These are phyloP conservation scores for Draba incana DNA, from an alignment of 345 rosid species.

Conservation along the genomic window DNA sequence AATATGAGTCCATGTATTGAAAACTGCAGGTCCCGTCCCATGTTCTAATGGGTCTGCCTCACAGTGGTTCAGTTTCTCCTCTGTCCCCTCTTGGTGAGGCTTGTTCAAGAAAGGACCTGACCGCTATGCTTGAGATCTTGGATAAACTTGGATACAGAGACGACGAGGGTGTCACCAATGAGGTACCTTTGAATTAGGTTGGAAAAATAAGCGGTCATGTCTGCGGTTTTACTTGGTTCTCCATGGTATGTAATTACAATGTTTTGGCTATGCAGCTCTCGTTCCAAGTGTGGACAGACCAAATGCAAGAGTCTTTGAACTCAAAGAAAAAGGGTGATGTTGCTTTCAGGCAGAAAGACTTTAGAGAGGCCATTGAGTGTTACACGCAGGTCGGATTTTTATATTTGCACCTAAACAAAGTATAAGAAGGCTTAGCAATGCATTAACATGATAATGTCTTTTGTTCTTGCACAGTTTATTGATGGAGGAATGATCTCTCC, in stretches of 20 bases:
- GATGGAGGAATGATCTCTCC: slow-evolving; percentile 88
- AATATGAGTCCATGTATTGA: slow-evolving; percentile 47
- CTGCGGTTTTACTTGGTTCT: background rate
- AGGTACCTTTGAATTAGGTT: slow-evolving; percentile 57
- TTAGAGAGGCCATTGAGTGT: slow-evolving; percentile 68
- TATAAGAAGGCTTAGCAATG: background rate
- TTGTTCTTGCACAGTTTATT: slow-evolving; percentile 60
- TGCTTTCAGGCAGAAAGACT: slow-evolving; percentile 85
- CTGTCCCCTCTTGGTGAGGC: slow-evolving; percentile 85
- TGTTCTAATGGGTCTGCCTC: slow-evolving; percentile 80
- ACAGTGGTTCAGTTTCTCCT: slow-evolving; percentile 58
- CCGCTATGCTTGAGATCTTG: slow-evolving; percentile 86
- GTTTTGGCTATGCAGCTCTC: slow-evolving; percentile 67
- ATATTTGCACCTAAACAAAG: background rate
- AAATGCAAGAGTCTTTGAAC: slow-evolving; percentile 88
- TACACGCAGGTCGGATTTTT: slow-evolving; percentile 66
- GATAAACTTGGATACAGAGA: slow-evolving; percentile 90
- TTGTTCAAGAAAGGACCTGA: slow-evolving; percentile 84
- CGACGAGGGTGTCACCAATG: slow-evolving; percentile 88
- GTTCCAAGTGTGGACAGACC: slow-evolving; percentile 92
- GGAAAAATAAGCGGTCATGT: slow-evolving; percentile 43
- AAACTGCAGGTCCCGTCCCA: slow-evolving; percentile 82
- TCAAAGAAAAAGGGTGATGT: slow-evolving; percentile 89
- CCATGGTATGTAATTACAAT: slow-evolving; percentile 10
- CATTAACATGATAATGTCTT: slow-evolving; percentile 8